These are phyloP conservation scores for Fraxinus xanthoxyloides DNA, from an alignment of 305 asterid genomes.

Conservation along the genomic window DNA sequence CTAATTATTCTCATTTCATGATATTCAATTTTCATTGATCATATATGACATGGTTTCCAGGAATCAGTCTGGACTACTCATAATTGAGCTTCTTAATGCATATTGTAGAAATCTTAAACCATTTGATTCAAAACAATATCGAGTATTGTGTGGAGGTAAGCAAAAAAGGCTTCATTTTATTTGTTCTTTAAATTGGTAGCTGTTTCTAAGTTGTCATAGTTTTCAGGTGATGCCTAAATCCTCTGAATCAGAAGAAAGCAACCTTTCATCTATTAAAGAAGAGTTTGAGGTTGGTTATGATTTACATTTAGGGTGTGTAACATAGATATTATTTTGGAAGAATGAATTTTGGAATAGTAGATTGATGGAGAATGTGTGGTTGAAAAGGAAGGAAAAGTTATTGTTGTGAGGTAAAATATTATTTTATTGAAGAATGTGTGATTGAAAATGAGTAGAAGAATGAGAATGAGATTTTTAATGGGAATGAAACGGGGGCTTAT, in stretches of 20 bases:
- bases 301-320: no score
- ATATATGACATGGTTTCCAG: conserved; percentile 12
- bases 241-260: conserved; percentile 45
- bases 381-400: no score
- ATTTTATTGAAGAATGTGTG: no score
- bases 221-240: conserved; percentile 71
- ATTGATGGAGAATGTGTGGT: no score
- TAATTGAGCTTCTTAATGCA: conserved; percentile 51
- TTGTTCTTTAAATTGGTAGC: conserved; percentile 18
- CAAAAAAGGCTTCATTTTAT: conserved; percentile 19
- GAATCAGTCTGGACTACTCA: neutral
- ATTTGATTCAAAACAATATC: conserved; percentile 55
- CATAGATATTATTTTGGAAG: no score
- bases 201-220: conserved; percentile 25
- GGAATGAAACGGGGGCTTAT: no score
- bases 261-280: conserved; percentile 39
- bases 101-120: conserved; percentile 64
- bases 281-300: conserved; percentile 57
- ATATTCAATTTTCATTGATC: conserved; percentile 4
- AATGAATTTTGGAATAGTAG: no score
- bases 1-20: conserved; percentile 12
- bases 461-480: no score
- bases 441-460: no score
- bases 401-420: no score
- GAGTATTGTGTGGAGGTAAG: conserved; percentile 79